Base-by-base conservation (phyloP, 164 flowering plant species). In the Annona cherimola region DNA sequence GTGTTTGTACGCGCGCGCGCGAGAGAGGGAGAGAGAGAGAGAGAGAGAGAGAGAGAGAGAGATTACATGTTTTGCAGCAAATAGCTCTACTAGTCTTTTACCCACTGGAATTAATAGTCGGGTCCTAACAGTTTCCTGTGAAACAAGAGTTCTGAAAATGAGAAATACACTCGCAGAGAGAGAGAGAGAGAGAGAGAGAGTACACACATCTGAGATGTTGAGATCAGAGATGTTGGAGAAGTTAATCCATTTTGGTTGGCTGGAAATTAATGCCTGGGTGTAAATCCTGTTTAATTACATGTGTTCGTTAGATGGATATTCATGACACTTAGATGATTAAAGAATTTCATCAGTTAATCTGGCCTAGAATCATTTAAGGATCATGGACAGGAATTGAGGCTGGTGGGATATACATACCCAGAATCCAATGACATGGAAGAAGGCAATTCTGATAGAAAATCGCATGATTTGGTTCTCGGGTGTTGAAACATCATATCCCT, bases 401-500 rank as follows among this genome's bases (percentile, higher is more conserved):
- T 50, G 11, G 57, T 9, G 9, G 57, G 57, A 50, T 50, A 50
- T 8, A 68, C 16, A 16, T 85, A 88, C 96, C 93, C 90, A 54
- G 90, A 90, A 55, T 91, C 88, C 4, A 87, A 76, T 8, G 90
- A 77, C 35, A 92, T 71, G 60, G 90, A 84, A 75, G 86, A 83
- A 68, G 96, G 93, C 71, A 92, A 66, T 7, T 84, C 88, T 1
- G 87, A 70, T 35, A 94, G 90, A 64, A 89, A 83, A 70, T 89
- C 83, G 71, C 96, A 92, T 40, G 89, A 64, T 26, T 74, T 84
- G n/a, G 87, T 83, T 78, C 83, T 88, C 60, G 80, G 81, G 75
- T 91, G 97, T 69, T 75, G 92, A 82, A 78, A 78, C 79, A 83
- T 66, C 35, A 78, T 73, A 79, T 94, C 98, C 74, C 88, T 89